A percentile compares a stretch with the other conserved stretches of the same genome.
phyloP scores from a whole-genome alignment of 495 filamentous ascomycete genomes.

The Aspergillus mulundensis region DNA sequence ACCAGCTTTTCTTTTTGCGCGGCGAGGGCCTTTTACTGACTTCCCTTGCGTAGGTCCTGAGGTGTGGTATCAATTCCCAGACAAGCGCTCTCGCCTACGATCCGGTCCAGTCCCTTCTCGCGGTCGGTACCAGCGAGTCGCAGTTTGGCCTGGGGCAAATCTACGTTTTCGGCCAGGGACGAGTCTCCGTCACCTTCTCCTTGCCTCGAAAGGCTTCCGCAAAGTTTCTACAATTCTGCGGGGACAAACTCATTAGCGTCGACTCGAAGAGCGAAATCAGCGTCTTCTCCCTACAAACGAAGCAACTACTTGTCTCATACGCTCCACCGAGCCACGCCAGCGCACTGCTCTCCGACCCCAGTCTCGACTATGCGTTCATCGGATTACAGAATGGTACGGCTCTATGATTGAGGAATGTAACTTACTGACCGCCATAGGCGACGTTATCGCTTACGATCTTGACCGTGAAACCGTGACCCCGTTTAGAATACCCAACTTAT shows the following conservation, averaged over 20 bases:
- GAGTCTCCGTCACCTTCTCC: constrained; percentile 65
- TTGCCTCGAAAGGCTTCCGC: constrained; percentile 65
- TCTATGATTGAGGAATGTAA: background rate
- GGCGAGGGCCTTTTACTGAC: constrained; percentile 4
- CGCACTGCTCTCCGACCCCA: constrained; percentile 73
- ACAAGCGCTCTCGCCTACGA: constrained; percentile 82
- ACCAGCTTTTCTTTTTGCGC: constrained; percentile 19
- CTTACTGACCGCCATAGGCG: constrained; percentile 46
- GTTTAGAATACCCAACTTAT: constrained; percentile 80
- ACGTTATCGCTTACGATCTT: constrained; percentile 85
- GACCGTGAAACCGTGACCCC: constrained; percentile 71
- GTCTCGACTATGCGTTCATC: constrained; percentile 85
- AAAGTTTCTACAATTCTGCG: constrained; percentile 68
- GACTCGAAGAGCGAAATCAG: constrained; percentile 80
- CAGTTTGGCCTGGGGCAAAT: constrained; percentile 75
- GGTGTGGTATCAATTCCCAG: constrained; percentile 86
- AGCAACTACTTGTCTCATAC: constrained; percentile 55
- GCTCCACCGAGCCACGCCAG: constrained; percentile 69
- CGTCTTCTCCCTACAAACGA: constrained; percentile 70
- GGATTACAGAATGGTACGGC: constrained; percentile 63
- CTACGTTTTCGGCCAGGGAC: constrained; percentile 83
- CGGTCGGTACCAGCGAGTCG: constrained; percentile 84
- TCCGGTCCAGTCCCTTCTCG: constrained; percentile 87
- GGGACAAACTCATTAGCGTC: constrained; percentile 74
- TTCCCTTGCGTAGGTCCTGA: constrained; percentile 53